Evolutionary conservation across 1,284 basidiomycete genomes (phyloP).

Genomic region (Hortiboletus rubellus): DNA sequence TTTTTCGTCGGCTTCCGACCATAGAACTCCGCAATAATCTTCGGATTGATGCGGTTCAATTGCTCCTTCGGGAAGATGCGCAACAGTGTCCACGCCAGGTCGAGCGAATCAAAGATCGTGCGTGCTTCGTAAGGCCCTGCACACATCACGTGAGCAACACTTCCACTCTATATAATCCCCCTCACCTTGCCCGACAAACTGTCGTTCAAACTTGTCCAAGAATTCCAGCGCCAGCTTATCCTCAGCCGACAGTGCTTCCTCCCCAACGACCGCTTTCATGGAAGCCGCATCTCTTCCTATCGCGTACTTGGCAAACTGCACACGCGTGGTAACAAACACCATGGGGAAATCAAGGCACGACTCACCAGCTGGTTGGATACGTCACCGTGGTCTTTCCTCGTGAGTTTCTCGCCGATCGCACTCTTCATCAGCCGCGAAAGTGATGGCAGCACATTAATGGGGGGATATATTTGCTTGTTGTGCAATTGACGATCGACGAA

Average conservation of each 20-base stretch:
- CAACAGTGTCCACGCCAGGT: conserved; percentile 95
- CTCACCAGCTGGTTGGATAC: conserved; percentile 95
- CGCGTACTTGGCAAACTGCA: conserved; percentile 93
- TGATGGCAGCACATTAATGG: conserved; percentile 99
- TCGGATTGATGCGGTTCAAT: conserved; percentile 93
- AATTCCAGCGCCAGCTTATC: conserved; percentile 95
- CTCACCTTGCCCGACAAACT: conserved; percentile 91
- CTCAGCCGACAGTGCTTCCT: conserved; percentile 92
- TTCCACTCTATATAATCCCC: no score
- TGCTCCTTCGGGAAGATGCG: conserved; percentile 99
- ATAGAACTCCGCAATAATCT: conserved; percentile 87
- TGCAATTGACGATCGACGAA: conserved; percentile 95
- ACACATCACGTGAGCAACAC: conserved; percentile 9
- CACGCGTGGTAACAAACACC: conserved; percentile 36
- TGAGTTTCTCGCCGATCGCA: conserved; percentile 96
- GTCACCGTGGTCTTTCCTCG: conserved; percentile 97
- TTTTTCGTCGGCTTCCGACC: conserved; percentile 74
- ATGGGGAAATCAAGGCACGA: conserved; percentile 27
- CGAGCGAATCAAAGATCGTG: conserved; percentile 96
- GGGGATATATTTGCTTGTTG: conserved; percentile 98
- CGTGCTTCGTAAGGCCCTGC: conserved; percentile 92
- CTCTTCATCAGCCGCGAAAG: conserved; percentile 99
- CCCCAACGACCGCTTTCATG: conserved; percentile 99
- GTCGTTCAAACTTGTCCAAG: conserved; percentile 91
- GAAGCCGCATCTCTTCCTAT: conserved; percentile 96